Evolutionary conservation across 495 filamentous ascomycete species (phyloP).

Genomic region (Xeromyces bisporus): DNA sequence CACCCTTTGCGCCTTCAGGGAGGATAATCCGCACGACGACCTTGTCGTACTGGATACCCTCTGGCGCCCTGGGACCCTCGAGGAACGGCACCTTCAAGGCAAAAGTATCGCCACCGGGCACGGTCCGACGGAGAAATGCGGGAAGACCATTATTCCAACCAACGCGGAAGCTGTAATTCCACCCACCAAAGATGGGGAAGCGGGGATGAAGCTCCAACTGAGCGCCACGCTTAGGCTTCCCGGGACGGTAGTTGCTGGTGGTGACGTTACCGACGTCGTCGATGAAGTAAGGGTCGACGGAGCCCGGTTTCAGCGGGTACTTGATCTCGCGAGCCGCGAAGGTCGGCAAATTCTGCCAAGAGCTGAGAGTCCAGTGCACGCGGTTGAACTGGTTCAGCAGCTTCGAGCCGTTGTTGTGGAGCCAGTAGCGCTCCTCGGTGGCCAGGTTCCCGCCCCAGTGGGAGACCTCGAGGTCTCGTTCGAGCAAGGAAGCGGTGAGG

Average conservation of each 20-base stretch:
- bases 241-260: slow-evolving; percentile 72
- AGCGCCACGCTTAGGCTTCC: slow-evolving; percentile 51
- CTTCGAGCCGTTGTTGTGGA: slow-evolving; percentile 70
- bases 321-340: slow-evolving; percentile 68
- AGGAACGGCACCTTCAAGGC: slow-evolving; percentile 93
- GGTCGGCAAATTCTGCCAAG: slow-evolving; percentile 57
- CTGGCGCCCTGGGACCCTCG: slow-evolving; percentile 69
- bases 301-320: slow-evolving; percentile 62
- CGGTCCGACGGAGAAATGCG: slow-evolving; percentile 49
- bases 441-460: slow-evolving; percentile 97
- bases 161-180: slow-evolving; percentile 91
- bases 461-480: slow-evolving; percentile 85
- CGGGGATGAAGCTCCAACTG: slow-evolving; percentile 78
- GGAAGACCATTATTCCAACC: slow-evolving; percentile 83
- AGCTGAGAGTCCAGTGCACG: slow-evolving; percentile 57
- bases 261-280: slow-evolving; percentile 97
- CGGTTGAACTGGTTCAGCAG: slow-evolving; percentile 74
- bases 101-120: slow-evolving; percentile 42
- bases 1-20: slow-evolving; percentile 82
- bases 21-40: slow-evolving; percentile 67
- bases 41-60: slow-evolving; percentile 73
- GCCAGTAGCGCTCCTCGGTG: slow-evolving; percentile 81
- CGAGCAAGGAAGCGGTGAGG: slow-evolving; percentile 52
- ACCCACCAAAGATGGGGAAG: slow-evolving; percentile 87
- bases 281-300: slow-evolving; percentile 75